Conservation (phyloP, 2,329 filamentous ascomycete species). For the Pseudogymnoascus sp. region DNA sequence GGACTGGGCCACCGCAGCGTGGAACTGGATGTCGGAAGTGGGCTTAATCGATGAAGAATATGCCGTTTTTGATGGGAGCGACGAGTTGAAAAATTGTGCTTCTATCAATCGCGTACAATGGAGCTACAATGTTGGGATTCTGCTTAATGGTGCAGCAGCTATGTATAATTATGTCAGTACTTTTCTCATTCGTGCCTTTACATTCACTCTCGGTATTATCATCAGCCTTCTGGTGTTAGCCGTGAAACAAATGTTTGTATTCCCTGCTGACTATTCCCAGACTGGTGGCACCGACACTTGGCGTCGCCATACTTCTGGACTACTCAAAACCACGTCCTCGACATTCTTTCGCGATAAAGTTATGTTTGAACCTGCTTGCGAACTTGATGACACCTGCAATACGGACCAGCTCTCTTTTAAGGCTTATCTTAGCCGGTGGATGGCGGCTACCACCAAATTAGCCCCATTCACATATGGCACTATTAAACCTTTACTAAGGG, state of each 20-base stretch:
- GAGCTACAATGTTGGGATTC: constrained; percentile 61
- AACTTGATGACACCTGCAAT: constrained; percentile 53
- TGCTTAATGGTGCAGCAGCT: constrained; percentile 59
- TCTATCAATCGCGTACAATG: constrained; percentile 56
- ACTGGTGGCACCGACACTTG: constrained; percentile 43
- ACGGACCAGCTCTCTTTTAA: constrained; percentile 58
- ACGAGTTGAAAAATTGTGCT: constrained; percentile 50
- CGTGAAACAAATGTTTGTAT: neutral
- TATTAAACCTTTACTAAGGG: constrained; percentile 46
- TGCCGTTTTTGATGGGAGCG: constrained; percentile 56
- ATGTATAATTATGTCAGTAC: constrained; percentile 57
- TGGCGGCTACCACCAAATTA: constrained; percentile 56
- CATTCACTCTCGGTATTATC: neutral
- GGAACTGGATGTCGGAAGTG: constrained; percentile 57
- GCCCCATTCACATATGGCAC: constrained; percentile 49
- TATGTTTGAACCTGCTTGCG: constrained; percentile 61
- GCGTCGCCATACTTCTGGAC: constrained; percentile 50
- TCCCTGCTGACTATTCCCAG: constrained; percentile 27
- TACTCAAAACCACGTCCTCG: constrained; percentile 46
- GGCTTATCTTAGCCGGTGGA: constrained; percentile 54
- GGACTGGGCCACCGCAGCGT: constrained; percentile 68
- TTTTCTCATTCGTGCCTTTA: neutral
- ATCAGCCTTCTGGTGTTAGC: neutral
- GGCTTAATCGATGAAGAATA: constrained; percentile 54
- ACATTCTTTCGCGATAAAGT: constrained; percentile 53